Base-by-base conservation (phyloP, 805 yeast genomes). In the Yarrowia sp. region DNA sequence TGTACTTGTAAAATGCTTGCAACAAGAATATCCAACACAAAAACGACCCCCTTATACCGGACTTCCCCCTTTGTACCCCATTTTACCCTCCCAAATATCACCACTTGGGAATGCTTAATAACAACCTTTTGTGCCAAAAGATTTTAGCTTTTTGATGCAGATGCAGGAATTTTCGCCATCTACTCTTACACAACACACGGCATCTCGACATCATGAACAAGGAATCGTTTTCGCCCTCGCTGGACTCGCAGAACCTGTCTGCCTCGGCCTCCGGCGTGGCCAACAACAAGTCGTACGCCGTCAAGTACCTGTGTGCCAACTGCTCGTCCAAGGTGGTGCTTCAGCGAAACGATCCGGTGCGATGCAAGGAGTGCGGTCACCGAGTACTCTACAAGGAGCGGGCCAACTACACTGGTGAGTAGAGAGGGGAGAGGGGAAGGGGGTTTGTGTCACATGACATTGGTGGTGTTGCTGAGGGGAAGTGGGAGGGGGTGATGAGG, bases 321-420 rank as follows among this genome's bases (percentile, higher is more conserved):
- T 95, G 99, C 80, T 97, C 98, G 9, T 86, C 93, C 68, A 87
- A 89, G 67, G 89, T 93, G 73, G 87, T 96, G 2, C 85, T 95
- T 72, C 88, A 92, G 66, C 92, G 94, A 80, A 91, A 90, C 73
- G 99, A 95, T 78, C 97, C 98, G 38, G 97, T 95, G 71, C 90
- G 98, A 82, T 95, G 99, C 82, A 93, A 92, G 80, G 97, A 93
- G 73, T 95, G 99, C 80, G 99, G 99, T 71, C 98, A 95, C 82
- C 89, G 99, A 81, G 98, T 95, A 70, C 83, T 95, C 71, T 91
- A 94, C 83, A 95, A 95, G 83, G 97, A 97, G 70, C 89, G 99
- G 83, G 94, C 98, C 61, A 91, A 93, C 84, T 87, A 98, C 83
- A 91, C 94, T 96, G 96, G 85, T 68, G 84, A 82, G 79, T 84